Percentiles rank a stretch among this genome's conserved stretches.
phyloP scores from a whole-genome alignment of 176 grass and related monocot genomes.

The Oryza glaberrima region DNA sequence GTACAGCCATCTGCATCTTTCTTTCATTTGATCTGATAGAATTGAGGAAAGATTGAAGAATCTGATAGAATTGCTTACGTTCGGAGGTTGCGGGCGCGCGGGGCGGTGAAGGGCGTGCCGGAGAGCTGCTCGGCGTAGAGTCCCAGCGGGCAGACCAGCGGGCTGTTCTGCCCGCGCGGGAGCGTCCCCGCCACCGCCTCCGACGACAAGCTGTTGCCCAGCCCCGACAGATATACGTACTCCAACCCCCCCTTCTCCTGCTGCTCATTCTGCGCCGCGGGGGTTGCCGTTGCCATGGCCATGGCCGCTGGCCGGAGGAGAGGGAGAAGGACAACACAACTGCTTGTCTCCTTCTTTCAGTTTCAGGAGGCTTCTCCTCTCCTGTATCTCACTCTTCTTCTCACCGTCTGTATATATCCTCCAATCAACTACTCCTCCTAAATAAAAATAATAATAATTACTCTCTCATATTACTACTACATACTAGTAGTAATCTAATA shows the following conservation, averaged over 20 bases:
- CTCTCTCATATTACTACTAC: no score
- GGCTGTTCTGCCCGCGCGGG: conserved; percentile 74
- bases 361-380: no score
- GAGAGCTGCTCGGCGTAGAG: conserved; percentile 99
- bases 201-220: conserved; percentile 80
- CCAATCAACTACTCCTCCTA: no score
- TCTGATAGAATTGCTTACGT: conserved; percentile 42
- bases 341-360: no score
- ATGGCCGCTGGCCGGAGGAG: neutral
- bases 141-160: conserved; percentile 68
- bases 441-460: no score
- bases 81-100: conserved; percentile 71
- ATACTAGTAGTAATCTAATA: no score
- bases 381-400: no score
- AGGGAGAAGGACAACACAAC: no score
- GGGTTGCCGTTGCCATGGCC: neutral
- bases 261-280: neutral
- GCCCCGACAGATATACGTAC: conserved; percentile 56
- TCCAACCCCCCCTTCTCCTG: conserved; percentile 9
- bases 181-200: conserved; percentile 62
- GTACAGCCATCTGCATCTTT: conserved; percentile 73
- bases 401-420: no score
- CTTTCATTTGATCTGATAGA: no score
- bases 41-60: no score
- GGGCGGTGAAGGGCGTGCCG: conserved; percentile 90